Base-by-base conservation (phyloP, 164 flowering plant genomes). In the Litsea cubeba region DNA sequence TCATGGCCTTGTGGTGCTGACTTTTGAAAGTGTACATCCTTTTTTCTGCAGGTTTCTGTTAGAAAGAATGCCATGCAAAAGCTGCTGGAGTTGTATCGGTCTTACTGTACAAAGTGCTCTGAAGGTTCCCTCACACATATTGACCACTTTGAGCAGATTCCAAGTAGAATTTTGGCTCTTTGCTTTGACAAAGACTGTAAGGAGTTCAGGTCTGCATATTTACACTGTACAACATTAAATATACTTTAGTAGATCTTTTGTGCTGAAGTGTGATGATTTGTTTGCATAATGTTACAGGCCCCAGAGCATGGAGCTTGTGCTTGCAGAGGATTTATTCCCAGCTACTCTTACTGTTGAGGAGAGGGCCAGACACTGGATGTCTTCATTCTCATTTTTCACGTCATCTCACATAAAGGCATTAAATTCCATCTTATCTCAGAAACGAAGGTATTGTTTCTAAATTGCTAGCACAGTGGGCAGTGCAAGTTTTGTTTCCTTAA, bases 131-230 rank as follows among this genome's bases (percentile, higher is more conserved):
- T 86, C 80, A 46, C 79, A 35, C 75, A 83, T 69, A 77, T 65
- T 69, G 86, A 85, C 25, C 84, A 79, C 64, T 86, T 87, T 74
- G 98, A 95, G 72, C 89, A 89, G 69, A 95, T 95, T 67, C 99
- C 97, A 10, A 88, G 91, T 77, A 90, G 81, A 81, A 79, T 92
- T 32, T 76, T 95, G 85, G 82, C 88, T 89, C 94, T 95, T 51
- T 91, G 89, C 79, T 94, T 79, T 85, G 97, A 92, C 75, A 95
- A 87, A 82, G 94, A 89, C 80, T 88, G 91, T 72, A 90, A 85
- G 79, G 98, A 92, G 68, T 93, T 92, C 88, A 89, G 97, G 99
- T 92, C 28, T 76, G 83, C 51, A 68, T 71, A 60, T 74, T 28
- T 3, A 40, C 74, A 35, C 23, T 32, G 64, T 62, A 24, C 71